These are phyloP conservation scores for Crithidia mellificae DNA, from an alignment of 208 protist genomes.

Conservation along the genomic window DNA sequence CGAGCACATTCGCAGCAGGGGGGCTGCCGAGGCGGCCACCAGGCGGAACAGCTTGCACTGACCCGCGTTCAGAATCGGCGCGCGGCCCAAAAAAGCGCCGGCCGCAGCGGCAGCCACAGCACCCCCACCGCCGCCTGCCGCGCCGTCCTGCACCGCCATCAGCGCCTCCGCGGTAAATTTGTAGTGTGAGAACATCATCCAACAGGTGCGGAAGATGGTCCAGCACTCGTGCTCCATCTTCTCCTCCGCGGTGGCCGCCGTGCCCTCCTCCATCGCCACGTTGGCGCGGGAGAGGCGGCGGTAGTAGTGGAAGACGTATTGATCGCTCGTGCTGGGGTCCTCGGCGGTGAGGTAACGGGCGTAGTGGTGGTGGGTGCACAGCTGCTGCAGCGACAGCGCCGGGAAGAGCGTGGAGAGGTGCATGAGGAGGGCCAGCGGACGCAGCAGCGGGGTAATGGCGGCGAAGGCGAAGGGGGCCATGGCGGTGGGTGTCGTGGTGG, in stretches of 20 bases:
- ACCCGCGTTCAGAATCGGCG: constrained; percentile 29
- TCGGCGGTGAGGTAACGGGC: constrained; percentile 45
- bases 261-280: constrained; percentile 13
- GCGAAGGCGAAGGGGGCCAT: constrained; percentile 46
- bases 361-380: constrained; percentile 62
- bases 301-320: constrained; percentile 59
- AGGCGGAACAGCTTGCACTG: constrained; percentile 58
- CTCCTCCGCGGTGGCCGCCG: constrained; percentile 20
- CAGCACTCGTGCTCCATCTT: constrained; percentile 35
- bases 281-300: constrained; percentile 41
- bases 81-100: constrained; percentile 1
- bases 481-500: constrained; percentile 25
- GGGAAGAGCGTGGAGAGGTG: constrained; percentile 72
- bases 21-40: constrained; percentile 59
- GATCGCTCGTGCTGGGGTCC: constrained; percentile 43
- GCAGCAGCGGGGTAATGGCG: constrained; percentile 61
- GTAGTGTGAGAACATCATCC: constrained; percentile 84
- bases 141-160: constrained; percentile 18
- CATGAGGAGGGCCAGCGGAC: constrained; percentile 58
- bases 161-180: constrained; percentile 65
- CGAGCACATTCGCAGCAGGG: constrained; percentile 81
- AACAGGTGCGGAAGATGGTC: constrained; percentile 69
- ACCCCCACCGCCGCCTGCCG: too few relatives aligned
- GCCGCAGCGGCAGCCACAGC: background rate
- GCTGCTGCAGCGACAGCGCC: constrained; percentile 42